Conservation (phyloP, 208 protist genomes). For the Trypanosoma conorhini region DNA sequence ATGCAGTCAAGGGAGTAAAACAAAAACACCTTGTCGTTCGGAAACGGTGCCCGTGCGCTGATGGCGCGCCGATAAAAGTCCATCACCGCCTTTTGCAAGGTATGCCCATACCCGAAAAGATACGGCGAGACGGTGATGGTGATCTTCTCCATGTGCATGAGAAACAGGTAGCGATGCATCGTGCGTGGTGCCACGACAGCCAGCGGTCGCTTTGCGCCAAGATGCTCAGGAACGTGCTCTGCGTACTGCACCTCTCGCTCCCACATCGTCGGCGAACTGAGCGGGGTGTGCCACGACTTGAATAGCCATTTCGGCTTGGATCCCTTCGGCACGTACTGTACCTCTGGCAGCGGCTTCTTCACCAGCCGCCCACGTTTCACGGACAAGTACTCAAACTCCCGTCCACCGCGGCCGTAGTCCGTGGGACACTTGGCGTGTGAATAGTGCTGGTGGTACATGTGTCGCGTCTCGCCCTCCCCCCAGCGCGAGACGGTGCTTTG, state of each 20-base stretch:
- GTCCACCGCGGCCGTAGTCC: conserved; percentile 87
- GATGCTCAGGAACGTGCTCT: conserved; percentile 88
- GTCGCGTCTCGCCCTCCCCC: conserved; percentile 78
- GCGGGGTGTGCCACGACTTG: conserved; percentile 91
- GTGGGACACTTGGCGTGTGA: conserved; percentile 89
- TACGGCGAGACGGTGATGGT: conserved; percentile 84
- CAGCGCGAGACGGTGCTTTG: conserved; percentile 68
- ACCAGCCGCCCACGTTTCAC: conserved; percentile 71
- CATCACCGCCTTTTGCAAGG: conserved; percentile 76
- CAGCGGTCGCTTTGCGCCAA: conserved; percentile 81
- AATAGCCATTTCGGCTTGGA: conserved; percentile 88
- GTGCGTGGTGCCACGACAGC: conserved; percentile 82
- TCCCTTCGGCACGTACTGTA: conserved; percentile 75
- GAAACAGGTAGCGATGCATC: conserved; percentile 75
- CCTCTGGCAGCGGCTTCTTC: conserved; percentile 76
- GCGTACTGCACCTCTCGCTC: conserved; percentile 90
- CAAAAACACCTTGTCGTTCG: conserved; percentile 87
- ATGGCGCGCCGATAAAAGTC: conserved; percentile 90
- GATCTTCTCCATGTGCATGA: conserved; percentile 92
- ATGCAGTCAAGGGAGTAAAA: conserved; percentile 87
- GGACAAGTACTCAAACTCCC: conserved; percentile 81
- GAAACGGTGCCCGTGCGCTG: conserved; percentile 75
- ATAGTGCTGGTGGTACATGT: conserved; percentile 90
- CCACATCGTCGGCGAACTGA: conserved; percentile 80
- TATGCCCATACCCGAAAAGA: conserved; percentile 86